These are phyloP conservation scores for Euphrasia confusa DNA, from an alignment of 257 asterid species.

Conservation along the genomic window DNA sequence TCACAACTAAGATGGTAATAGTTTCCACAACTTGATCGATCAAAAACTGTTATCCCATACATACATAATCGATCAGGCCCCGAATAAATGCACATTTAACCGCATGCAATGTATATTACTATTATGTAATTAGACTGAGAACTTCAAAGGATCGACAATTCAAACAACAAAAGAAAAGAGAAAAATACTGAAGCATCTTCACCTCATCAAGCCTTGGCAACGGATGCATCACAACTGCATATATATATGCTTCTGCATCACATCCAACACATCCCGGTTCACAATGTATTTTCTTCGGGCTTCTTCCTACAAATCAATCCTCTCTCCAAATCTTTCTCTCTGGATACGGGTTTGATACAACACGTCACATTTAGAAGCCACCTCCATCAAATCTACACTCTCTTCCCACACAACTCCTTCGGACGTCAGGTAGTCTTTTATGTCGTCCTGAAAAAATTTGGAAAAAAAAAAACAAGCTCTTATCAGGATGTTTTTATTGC, in stretches of 20 bases:
- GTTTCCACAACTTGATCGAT: conserved; percentile 24
- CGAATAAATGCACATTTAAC: neutral
- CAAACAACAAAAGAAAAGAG: neutral
- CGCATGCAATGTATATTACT: no score
- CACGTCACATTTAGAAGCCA: conserved; percentile 89
- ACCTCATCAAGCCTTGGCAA: conserved; percentile 97
- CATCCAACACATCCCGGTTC: conserved; percentile 42
- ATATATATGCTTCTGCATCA: conserved; percentile 59
- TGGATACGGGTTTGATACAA: conserved; percentile 84
- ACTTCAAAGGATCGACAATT: no score
- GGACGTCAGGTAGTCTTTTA: conserved; percentile 75
- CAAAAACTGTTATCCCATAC: neutral
- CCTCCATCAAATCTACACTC: conserved; percentile 64
- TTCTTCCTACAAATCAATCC: conserved; percentile 58
- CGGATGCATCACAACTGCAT: conserved; percentile 89
- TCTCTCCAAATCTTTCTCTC: conserved; percentile 76
- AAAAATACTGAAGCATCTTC: neutral
- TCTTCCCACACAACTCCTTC: conserved; percentile 87
- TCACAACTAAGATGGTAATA: conserved; percentile 33
- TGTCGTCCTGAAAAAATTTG: conserved; percentile 64
- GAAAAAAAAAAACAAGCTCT: conserved; percentile 1
- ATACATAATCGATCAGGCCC: neutral
- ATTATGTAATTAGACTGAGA: no score
- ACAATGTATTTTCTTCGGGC: conserved; percentile 91
- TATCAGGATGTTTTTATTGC: neutral